phyloP scores from a whole-genome alignment of 441 rosid genomes.

The Flueggea neowawraea region DNA sequence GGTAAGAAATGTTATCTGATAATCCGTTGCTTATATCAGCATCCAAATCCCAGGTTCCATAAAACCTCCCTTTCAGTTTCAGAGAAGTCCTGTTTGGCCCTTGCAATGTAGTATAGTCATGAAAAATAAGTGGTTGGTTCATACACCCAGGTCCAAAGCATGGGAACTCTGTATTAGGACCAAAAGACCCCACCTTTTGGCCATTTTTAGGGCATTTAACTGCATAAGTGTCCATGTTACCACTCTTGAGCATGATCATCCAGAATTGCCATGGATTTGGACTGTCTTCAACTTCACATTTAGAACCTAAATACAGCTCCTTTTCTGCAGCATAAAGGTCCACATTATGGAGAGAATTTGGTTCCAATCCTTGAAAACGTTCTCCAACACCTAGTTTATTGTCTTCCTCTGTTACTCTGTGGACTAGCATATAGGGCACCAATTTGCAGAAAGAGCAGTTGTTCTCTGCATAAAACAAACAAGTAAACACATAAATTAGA shows the following conservation, averaged over 20 bases:
- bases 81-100: constrained; percentile 43
- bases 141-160: constrained; percentile 81
- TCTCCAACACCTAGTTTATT: constrained; percentile 63
- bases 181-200: constrained; percentile 43
- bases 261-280: constrained; percentile 87
- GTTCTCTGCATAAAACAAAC: constrained; percentile 21
- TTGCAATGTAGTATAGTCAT: constrained; percentile 51
- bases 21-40: constrained; percentile 26
- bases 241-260: constrained; percentile 88
- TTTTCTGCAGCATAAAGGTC: constrained; percentile 64
- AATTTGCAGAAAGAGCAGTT: constrained; percentile 41
- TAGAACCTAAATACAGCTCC: constrained; percentile 66
- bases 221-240: constrained; percentile 63
- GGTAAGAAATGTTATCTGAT: constrained; percentile 38
- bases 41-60: constrained; percentile 78
- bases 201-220: constrained; percentile 69
- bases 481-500: background rate
- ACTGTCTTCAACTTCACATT: constrained; percentile 59
- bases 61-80: constrained; percentile 57
- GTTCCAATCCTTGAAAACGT: constrained; percentile 45
- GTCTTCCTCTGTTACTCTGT: constrained; percentile 67
- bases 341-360: constrained; percentile 27
- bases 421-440: constrained; percentile 42
- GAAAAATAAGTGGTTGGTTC: constrained; percentile 70
- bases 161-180: constrained; percentile 51